Percentiles rank a stretch among this genome's conserved stretches.
phyloP scores from a whole-genome alignment of 106 monocot genomes.

The Dendrobium officinale region DNA sequence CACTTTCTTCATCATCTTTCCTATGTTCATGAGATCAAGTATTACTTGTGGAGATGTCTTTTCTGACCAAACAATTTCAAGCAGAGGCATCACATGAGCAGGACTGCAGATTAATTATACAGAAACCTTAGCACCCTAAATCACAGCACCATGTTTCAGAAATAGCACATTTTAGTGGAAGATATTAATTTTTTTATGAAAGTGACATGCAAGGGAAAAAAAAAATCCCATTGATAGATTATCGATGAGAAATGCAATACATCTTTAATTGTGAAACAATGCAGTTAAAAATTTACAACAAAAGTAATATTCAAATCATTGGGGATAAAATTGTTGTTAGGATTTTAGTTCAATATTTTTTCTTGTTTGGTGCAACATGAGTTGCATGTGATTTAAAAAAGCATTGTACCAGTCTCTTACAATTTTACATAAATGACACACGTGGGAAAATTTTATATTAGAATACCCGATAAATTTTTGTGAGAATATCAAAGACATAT shows the following conservation, averaged over 20 bases:
- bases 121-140: background rate
- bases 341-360: too few relatives aligned
- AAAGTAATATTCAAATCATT: too few relatives aligned
- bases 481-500: too few relatives aligned
- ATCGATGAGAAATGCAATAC: background rate
- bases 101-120: constrained; percentile 31
- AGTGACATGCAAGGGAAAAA: background rate
- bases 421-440: too few relatives aligned
- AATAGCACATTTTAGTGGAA: background rate
- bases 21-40: constrained; percentile 71
- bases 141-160: background rate
- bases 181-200: background rate
- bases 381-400: too few relatives aligned
- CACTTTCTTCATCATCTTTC: constrained; percentile 79
- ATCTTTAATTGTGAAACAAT: background rate
- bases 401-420: too few relatives aligned
- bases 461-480: too few relatives aligned
- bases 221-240: background rate
- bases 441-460: too few relatives aligned
- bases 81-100: constrained; percentile 84
- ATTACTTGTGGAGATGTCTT: constrained; percentile 88
- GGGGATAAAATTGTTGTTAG: too few relatives aligned
- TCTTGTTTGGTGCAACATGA: too few relatives aligned
- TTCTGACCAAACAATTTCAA: constrained; percentile 81
- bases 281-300: background rate